Conservation (phyloP, 2,329 filamentous ascomycete genomes). For the Gremmenia infestans region DNA sequence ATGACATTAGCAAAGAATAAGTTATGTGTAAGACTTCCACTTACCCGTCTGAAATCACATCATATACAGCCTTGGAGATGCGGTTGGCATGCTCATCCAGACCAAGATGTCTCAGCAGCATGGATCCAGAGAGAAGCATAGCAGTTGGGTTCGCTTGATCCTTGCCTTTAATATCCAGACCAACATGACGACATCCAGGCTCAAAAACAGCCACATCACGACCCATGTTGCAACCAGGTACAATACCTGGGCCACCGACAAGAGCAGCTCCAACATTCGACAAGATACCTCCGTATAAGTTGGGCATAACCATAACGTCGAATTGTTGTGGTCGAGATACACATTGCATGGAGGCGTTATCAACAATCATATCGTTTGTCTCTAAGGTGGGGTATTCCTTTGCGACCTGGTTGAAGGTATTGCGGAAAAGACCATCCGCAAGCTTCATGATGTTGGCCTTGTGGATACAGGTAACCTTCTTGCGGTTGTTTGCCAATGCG, state of each 20-base stretch:
- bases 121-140: constrained; percentile 88
- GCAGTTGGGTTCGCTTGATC: constrained; percentile 98
- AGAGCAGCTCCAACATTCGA: constrained; percentile 98
- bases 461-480: constrained; percentile 99
- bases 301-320: constrained; percentile 99
- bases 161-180: constrained; percentile 99
- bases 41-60: constrained; percentile 83
- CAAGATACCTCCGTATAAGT: constrained; percentile 96
- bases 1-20: constrained; percentile 1
- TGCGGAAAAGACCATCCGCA: constrained; percentile 96
- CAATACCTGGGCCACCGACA: constrained; percentile 93
- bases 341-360: constrained; percentile 99
- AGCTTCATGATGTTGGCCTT: constrained; percentile 99
- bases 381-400: constrained; percentile 95
- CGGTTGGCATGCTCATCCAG: constrained; percentile 98
- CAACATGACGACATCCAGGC: constrained; percentile 97
- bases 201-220: constrained; percentile 97
- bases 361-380: constrained; percentile 99
- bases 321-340: constrained; percentile 96
- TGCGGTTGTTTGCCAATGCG: constrained; percentile 95
- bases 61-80: constrained; percentile 81
- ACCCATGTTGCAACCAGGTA: constrained; percentile 99
- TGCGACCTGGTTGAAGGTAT: constrained; percentile 88
- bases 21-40: constrained; percentile 31
- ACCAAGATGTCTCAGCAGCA: constrained; percentile 95